Percentiles rank a stretch among this genome's conserved stretches.
Conservation (phyloP, 2,329 filamentous ascomycete genomes). For the Talaromyces sp. region DNA sequence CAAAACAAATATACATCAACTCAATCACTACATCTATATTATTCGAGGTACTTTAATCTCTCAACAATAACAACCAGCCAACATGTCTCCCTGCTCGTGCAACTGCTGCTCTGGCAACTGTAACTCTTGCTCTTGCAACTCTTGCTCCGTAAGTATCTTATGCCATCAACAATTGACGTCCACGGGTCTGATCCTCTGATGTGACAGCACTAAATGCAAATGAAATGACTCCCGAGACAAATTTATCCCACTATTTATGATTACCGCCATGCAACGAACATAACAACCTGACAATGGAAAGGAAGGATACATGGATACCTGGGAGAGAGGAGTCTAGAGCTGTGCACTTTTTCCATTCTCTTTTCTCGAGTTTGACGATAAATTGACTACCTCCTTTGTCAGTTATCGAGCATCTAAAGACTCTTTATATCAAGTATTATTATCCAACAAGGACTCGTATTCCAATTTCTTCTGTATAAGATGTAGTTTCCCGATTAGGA, state of each 20-base stretch:
- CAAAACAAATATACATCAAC: not conserved
- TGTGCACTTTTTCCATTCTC: not conserved
- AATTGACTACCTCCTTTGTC: not conserved
- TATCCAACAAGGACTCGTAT: not conserved
- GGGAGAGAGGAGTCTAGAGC: not conserved
- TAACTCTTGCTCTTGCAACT: slow-evolving; percentile 34
- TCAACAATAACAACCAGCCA: slow-evolving; percentile 19
- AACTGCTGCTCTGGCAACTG: slow-evolving; percentile 36
- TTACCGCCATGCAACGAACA: not conserved
- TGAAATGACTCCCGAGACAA: not conserved
- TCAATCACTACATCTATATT: not conserved
- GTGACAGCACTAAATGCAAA: slow-evolving; percentile 11
- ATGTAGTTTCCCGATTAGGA: not conserved
- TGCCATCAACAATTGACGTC: not conserved
- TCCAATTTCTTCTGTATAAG: not conserved
- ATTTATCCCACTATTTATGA: not conserved
- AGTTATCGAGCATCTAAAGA: not conserved
- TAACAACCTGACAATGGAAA: not conserved
- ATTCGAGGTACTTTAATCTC: not conserved
- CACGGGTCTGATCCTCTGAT: not conserved
- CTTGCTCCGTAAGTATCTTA: slow-evolving; percentile 28
- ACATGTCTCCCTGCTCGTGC: slow-evolving; percentile 38
- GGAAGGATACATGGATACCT: not conserved
- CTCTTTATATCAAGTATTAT: not conserved
- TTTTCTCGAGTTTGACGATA: not conserved